A percentile compares a stretch with the other conserved stretches of the same genome.
phyloP scores from a whole-genome alignment of 2,329 filamentous ascomycete genomes.

The Fulvia fulva region DNA sequence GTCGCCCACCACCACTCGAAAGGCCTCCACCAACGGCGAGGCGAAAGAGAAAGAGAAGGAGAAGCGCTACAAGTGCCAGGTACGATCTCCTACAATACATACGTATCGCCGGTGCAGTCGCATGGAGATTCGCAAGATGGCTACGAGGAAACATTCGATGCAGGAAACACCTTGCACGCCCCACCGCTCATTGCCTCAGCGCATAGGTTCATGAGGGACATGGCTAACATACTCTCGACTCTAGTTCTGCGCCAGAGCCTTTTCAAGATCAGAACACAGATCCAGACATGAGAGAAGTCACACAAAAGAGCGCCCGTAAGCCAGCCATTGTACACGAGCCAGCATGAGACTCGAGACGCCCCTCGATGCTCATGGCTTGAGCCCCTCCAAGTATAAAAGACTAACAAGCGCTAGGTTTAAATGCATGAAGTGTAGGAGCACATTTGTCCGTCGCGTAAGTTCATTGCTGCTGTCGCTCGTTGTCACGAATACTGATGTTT shows the following conservation, averaged over 20 bases:
- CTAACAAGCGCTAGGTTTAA: constrained; percentile 97
- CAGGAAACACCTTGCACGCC: background rate
- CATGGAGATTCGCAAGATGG: background rate
- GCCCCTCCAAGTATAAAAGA: constrained; percentile 53
- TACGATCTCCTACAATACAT: background rate
- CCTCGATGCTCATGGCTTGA: constrained; percentile 2
- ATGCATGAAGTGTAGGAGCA: constrained; percentile 96
- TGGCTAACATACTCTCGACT: background rate
- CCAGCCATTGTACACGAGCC: background rate
- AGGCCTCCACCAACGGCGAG: constrained; percentile 22
- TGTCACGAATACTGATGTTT: background rate
- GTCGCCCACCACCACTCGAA: constrained; percentile 53
- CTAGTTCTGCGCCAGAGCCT: constrained; percentile 59
- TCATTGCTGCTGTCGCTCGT: background rate
- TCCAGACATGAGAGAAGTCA: constrained; percentile 79
- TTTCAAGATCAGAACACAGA: constrained; percentile 94
- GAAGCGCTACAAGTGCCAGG: constrained; percentile 94
- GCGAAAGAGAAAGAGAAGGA: constrained; percentile 48
- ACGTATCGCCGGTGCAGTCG: constrained; percentile 54
- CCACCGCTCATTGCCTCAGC: background rate
- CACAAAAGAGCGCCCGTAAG: background rate
- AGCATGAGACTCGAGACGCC: background rate
- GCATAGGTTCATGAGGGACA: background rate
- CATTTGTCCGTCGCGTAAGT: constrained; percentile 76
- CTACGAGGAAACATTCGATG: background rate